phyloP scores from a whole-genome alignment of 495 filamentous ascomycete genomes.

The Lentithecium fluviatile region DNA sequence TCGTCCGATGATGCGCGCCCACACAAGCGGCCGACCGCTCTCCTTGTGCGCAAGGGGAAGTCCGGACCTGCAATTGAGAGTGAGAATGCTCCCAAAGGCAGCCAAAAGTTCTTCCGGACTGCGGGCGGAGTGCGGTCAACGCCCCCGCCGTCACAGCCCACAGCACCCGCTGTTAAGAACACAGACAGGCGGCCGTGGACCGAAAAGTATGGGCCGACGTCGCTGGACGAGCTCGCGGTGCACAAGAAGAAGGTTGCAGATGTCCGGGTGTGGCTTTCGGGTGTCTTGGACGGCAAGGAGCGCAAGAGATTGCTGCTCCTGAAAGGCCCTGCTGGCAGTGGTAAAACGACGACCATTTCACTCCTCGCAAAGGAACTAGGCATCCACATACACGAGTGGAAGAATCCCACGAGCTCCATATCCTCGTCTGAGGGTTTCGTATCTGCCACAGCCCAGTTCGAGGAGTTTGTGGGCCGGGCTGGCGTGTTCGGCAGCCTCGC shows the following conservation, averaged over 20 bases:
- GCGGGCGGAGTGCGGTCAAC: constrained; percentile 27
- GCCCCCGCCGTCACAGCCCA: constrained; percentile 11
- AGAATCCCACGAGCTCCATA: constrained; percentile 68
- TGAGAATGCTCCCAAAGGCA: constrained; percentile 18
- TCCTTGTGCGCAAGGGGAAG: constrained; percentile 37
- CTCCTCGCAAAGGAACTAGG: constrained; percentile 69
- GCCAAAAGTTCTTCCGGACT: constrained; percentile 45
- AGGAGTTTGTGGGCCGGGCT: constrained; percentile 80
- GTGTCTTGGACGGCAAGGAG: constrained; percentile 61
- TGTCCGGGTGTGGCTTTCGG: constrained; percentile 76
- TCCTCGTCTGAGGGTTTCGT: constrained; percentile 57
- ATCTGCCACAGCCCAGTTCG: constrained; percentile 74
- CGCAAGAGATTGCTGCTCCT: constrained; percentile 69
- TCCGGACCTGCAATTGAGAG: constrained; percentile 3
- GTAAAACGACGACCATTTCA: constrained; percentile 84
- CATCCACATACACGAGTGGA: constrained; percentile 84
- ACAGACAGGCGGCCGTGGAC: constrained; percentile 69
- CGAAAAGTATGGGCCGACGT: constrained; percentile 71
- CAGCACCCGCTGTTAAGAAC: constrained; percentile 14
- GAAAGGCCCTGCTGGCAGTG: constrained; percentile 87
- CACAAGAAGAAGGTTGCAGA: constrained; percentile 91
- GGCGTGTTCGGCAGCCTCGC: constrained; percentile 77
- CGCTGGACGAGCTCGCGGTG: constrained; percentile 80
- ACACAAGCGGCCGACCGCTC: constrained; percentile 17
- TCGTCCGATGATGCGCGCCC: constrained; percentile 40